These are phyloP conservation scores for Tremellales sp. DNA, from an alignment of 1,284 basidiomycete genomes.

Conservation along the genomic window DNA sequence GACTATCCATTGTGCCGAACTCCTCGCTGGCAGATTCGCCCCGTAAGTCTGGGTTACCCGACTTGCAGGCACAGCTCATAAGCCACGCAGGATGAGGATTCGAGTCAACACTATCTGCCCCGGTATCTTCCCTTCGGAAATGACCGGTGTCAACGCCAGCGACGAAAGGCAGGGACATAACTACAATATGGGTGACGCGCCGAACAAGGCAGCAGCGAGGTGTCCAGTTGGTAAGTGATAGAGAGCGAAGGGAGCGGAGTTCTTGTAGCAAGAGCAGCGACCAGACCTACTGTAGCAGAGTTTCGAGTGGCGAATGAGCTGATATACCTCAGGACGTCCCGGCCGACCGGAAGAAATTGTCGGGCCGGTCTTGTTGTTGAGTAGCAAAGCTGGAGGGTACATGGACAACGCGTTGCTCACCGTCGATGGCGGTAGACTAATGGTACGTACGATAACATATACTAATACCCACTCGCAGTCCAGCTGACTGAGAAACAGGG, in stretches of 20 bases:
- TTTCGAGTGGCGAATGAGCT: background rate
- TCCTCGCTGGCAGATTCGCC: slow-evolving; percentile 24
- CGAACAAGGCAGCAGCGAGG: slow-evolving; percentile 23
- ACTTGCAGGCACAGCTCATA: background rate
- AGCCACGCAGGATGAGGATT: slow-evolving; percentile 25
- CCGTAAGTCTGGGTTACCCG: slow-evolving; percentile 21
- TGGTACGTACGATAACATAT: slow-evolving; percentile 27
- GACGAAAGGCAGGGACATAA: slow-evolving; percentile 14
- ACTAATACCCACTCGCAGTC: no score
- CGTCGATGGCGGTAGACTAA: slow-evolving; percentile 39
- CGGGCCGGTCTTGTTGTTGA: slow-evolving; percentile 38
- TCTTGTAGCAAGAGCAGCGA: background rate
- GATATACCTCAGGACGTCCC: slow-evolving; percentile 21
- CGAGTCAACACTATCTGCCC: slow-evolving; percentile 34
- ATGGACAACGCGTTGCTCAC: slow-evolving; percentile 37
- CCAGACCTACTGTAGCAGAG: slow-evolving; percentile 14
- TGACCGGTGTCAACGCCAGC: slow-evolving; percentile 19
- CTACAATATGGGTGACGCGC: slow-evolving; percentile 3
- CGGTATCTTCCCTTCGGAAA: slow-evolving; percentile 34
- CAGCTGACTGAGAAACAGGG: slow-evolving; percentile 1
- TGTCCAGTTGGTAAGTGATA: slow-evolving; percentile 12
- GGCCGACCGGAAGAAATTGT: slow-evolving; percentile 42
- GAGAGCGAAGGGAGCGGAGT: background rate
- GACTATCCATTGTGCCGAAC: slow-evolving; percentile 22
- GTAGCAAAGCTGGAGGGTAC: slow-evolving; percentile 35